Evolutionary conservation across 345 rosid genomes (phyloP).

Genomic region (Firmiana major): DNA sequence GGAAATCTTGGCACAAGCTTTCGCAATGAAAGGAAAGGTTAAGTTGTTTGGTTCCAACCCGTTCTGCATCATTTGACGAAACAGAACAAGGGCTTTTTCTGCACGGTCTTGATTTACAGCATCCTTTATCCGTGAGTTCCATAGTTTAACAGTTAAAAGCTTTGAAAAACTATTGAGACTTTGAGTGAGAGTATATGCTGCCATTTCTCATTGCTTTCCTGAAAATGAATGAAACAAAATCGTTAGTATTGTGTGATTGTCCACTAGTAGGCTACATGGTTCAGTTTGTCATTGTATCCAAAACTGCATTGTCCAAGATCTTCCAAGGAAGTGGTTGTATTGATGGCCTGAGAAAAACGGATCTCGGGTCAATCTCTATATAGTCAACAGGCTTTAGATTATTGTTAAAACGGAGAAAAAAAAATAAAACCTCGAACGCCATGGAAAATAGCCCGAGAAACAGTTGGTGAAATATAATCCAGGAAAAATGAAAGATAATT

Average conservation of each 20-base stretch:
- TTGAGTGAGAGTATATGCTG: constrained; percentile 20
- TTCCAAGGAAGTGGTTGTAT: too few species aligned
- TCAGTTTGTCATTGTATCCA: too few species aligned
- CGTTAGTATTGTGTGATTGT: too few species aligned
- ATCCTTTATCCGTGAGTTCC: constrained; percentile 45
- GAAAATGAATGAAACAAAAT: background rate
- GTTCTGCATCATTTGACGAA: constrained; percentile 43
- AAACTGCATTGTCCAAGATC: too few species aligned
- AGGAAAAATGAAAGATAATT: background rate
- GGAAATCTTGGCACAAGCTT: constrained; percentile 55
- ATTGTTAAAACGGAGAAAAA: background rate
- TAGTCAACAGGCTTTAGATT: too few species aligned
- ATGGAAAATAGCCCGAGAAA: background rate
- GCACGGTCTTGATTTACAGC: constrained; percentile 35
- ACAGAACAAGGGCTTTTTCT: constrained; percentile 36
- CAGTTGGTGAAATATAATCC: background rate
- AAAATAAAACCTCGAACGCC: too few species aligned
- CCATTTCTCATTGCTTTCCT: constrained; percentile 17
- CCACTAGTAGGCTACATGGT: too few species aligned
- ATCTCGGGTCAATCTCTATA: too few species aligned
- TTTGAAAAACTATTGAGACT: constrained; percentile 17
- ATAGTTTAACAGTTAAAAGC: constrained; percentile 23
- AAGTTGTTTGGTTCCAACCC: constrained; percentile 46
- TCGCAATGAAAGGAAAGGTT: constrained; percentile 57
- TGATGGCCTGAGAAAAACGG: too few species aligned